phyloP scores from a whole-genome alignment of 257 asterid species.

The Asclepias syriaca region DNA sequence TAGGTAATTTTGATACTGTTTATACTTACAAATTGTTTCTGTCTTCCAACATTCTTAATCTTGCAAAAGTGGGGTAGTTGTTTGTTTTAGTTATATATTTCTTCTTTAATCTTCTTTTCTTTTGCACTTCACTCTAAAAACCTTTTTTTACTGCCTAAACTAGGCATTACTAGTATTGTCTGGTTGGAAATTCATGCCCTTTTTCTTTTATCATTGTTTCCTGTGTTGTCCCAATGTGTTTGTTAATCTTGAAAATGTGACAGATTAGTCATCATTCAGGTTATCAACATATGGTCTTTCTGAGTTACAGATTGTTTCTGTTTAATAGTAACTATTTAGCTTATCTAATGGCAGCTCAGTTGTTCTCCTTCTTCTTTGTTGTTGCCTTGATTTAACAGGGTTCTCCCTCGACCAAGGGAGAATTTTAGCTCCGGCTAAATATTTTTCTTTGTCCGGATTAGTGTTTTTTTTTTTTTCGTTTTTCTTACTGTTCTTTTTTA shows the following conservation, averaged over 20 bases:
- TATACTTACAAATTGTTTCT: too few species aligned
- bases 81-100: too few species aligned
- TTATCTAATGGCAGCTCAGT: conserved; percentile 12
- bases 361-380: too few species aligned
- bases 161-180: not conserved
- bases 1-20: conserved; percentile 13
- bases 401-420: too few species aligned
- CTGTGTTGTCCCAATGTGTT: not conserved
- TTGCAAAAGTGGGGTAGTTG: not conserved
- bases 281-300: conserved; percentile 69
- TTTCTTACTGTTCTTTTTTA: too few species aligned
- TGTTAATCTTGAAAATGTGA: conserved; percentile 1
- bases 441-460: too few species aligned
- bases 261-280: conserved; percentile 38
- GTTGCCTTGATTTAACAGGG: too few species aligned
- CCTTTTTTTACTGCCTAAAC: not conserved
- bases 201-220: not conserved
- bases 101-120: not conserved
- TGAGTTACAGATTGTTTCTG: conserved; percentile 63
- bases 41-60: not conserved
- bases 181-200: not conserved
- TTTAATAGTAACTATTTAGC: conserved; percentile 1
- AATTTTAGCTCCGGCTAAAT: too few species aligned
- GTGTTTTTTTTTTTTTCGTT: too few species aligned
- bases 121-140: not conserved